Percentiles rank a stretch among this genome's conserved stretches.
Conservation (phyloP, 1,284 basidiomycete genomes). For the Sphagnurus paluster region DNA sequence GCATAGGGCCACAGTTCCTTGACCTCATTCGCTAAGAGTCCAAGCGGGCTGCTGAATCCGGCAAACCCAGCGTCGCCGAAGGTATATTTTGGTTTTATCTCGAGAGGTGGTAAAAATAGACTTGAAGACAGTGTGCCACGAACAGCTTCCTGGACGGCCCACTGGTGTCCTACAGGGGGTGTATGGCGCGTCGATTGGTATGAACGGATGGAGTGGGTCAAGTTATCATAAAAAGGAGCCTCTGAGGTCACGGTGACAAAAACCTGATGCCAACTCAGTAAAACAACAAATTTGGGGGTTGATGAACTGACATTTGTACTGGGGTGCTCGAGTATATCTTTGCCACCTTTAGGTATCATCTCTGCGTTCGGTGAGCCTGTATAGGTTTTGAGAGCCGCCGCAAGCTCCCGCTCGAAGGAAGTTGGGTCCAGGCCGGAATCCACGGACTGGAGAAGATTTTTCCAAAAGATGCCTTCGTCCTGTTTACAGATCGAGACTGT, state of each 20-base stretch:
- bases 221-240: conserved; percentile 23
- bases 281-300: too few relatives aligned
- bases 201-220: conserved; percentile 21
- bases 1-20: conserved; percentile 18
- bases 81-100: conserved; percentile 13
- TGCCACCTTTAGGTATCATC: background rate
- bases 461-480: conserved; percentile 13
- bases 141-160: conserved; percentile 23
- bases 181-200: conserved; percentile 13
- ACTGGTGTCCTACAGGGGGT: conserved; percentile 18
- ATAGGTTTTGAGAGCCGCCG: conserved; percentile 3
- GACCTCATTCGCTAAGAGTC: conserved; percentile 16
- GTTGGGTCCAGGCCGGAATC: conserved; percentile 4
- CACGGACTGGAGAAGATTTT: conserved; percentile 5
- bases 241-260: conserved; percentile 24
- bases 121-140: conserved; percentile 21
- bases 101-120: conserved; percentile 17
- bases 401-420: conserved; percentile 7
- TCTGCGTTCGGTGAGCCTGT: conserved; percentile 3
- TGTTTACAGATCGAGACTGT: conserved; percentile 14
- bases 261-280: conserved; percentile 13
- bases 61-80: conserved; percentile 25
- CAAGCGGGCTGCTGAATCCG: conserved; percentile 26
- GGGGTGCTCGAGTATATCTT: conserved; percentile 5
- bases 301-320: conserved; percentile 7